These are phyloP conservation scores for Suhomyces coccinellae DNA, from an alignment of 1,139 yeast genomes.

Conservation along the genomic window DNA sequence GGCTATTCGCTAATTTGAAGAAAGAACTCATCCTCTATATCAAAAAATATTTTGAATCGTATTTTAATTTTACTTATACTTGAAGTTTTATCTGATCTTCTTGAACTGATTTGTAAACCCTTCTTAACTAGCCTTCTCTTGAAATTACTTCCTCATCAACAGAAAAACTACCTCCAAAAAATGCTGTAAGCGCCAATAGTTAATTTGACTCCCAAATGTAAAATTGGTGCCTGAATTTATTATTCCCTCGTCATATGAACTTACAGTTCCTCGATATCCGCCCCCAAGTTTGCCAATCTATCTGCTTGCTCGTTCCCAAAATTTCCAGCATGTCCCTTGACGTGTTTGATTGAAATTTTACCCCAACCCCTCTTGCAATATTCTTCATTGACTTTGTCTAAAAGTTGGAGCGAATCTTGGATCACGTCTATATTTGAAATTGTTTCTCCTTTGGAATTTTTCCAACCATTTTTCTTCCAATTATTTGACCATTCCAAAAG, in stretches of 20 bases:
- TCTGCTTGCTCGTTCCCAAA: constrained; percentile 82
- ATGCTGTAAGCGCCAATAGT: neutral
- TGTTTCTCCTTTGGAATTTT: constrained; percentile 37
- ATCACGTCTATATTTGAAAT: constrained; percentile 58
- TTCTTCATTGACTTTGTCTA: constrained; percentile 28
- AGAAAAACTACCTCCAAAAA: too few relatives aligned
- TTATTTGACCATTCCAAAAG: constrained; percentile 49
- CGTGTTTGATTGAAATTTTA: constrained; percentile 52
- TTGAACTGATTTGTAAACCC: too few relatives aligned
- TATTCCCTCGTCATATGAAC: neutral
- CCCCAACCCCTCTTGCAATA: constrained; percentile 33
- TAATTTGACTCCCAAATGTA: too few relatives aligned
- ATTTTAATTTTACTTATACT: too few relatives aligned
- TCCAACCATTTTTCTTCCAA: constrained; percentile 61
- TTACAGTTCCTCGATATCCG: constrained; percentile 25
- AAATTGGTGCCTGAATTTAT: neutral
- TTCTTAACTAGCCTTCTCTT: too few relatives aligned
- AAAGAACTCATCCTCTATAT: too few relatives aligned
- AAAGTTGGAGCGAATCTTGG: constrained; percentile 24
- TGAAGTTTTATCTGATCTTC: too few relatives aligned
- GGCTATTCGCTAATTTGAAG: too few relatives aligned
- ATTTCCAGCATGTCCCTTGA: constrained; percentile 69
- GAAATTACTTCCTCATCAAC: too few relatives aligned
- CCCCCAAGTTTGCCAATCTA: constrained; percentile 67
- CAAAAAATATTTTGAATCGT: too few relatives aligned